These are phyloP conservation scores for Phaeophleospora eucalypticola DNA, from an alignment of 2,329 filamentous ascomycete genomes.

Conservation along the genomic window DNA sequence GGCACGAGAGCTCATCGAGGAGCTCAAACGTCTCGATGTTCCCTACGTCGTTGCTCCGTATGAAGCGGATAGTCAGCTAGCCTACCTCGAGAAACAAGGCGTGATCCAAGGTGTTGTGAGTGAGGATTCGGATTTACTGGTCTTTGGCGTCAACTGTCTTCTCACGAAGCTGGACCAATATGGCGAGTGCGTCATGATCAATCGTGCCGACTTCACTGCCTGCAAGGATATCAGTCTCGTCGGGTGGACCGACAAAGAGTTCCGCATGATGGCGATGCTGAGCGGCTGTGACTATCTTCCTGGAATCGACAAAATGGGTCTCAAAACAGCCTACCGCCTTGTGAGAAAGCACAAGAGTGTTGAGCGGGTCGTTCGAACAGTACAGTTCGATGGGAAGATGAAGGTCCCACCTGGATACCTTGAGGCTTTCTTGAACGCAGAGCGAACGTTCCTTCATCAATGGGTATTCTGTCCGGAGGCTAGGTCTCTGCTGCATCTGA, in stretches of 20 bases:
- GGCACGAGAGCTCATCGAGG: conserved; percentile 86
- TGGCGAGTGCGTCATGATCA: conserved; percentile 88
- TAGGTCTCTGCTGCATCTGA: conserved; percentile 70
- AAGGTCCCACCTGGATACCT: conserved; percentile 77
- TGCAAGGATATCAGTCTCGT: conserved; percentile 84
- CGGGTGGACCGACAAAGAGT: conserved; percentile 88
- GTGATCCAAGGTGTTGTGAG: conserved; percentile 84
- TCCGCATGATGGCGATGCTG: conserved; percentile 91
- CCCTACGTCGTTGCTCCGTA: conserved; percentile 93
- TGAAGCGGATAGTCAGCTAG: conserved; percentile 94
- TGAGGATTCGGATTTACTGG: conserved; percentile 92
- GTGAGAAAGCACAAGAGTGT: conserved; percentile 85
- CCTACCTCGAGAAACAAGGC: conserved; percentile 84
- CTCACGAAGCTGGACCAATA: conserved; percentile 93
- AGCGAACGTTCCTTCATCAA: conserved; percentile 89
- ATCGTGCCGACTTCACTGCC: conserved; percentile 80
- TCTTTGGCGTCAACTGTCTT: conserved; percentile 87
- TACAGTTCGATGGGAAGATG: conserved; percentile 86
- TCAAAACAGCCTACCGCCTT: conserved; percentile 90
- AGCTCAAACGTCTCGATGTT: conserved; percentile 74
- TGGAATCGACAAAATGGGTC: conserved; percentile 75
- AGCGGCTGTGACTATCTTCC: conserved; percentile 95
- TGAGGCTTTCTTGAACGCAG: conserved; percentile 76
- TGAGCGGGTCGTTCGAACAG: conserved; percentile 73
- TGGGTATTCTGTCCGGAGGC: conserved; percentile 82